Base-by-base conservation (phyloP, 352 stramenopile species). In the Phytophthora syringae region DNA sequence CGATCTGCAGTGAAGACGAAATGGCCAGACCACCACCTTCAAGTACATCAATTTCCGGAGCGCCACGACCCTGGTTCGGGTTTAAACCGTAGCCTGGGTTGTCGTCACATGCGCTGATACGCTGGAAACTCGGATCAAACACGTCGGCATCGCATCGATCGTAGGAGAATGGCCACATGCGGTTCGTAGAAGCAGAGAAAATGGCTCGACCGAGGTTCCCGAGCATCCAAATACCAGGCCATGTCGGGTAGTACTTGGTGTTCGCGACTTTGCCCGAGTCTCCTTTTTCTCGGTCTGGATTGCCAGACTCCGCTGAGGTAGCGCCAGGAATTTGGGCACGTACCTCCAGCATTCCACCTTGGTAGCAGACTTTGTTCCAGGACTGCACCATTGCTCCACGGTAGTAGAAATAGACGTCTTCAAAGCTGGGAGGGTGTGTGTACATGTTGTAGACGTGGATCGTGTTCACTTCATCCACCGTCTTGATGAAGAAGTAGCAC, bases 331-430 rank as follows among this genome's bases (percentile, higher is more conserved):
- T 78, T 56, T 97, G 90, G 3, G 90, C 86, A 32, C 84, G 68
- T 2, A 97, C 76, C 62, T 98, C 92, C 12, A 98, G 66, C 61
- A 98, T 90, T 7, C 94, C 94, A 4, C 93, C 94, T 30, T 96
- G 95, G 64, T 98, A 98, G 74, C 94, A 98, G 66, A 98, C 98
- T 53, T 98, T 98, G 67, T 98, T 98, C 94, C 93, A 98, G 0
- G n/a, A n/a, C n/a, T n/a, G n/a, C n/a, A n/a, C n/a, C n/a, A n/a
- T n/a, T n/a, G n/a, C n/a, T n/a, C n/a, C 86, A 18, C 77, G 75
- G 49, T 91, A 90, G 51, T 39, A 74, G 52, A 86, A 42, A 15
- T 42, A 42, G 34, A 66, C 67, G 16, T 67, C 75, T 42, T 78
- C 52, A 56, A 67, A 87, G 5, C 52, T 53, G 11, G 82, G 82